Conservation (phyloP, 2,329 filamentous ascomycete genomes). For the Paracamarosporium sp. region DNA sequence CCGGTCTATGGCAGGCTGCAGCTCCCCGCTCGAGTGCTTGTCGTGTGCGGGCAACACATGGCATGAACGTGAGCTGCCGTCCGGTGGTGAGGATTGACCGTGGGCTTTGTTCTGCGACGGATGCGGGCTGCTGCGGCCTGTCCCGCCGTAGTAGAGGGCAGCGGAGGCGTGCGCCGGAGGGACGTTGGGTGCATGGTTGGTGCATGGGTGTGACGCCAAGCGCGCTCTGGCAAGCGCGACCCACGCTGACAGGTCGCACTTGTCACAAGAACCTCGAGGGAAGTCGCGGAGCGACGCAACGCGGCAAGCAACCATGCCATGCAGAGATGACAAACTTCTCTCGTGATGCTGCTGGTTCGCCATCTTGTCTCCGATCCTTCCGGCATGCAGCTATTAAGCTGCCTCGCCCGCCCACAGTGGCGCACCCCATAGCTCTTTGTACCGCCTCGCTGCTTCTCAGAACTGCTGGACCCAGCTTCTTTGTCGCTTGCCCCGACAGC, state of each 20-base stretch:
- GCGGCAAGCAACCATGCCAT: slow-evolving; percentile 24
- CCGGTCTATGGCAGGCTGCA: neutral
- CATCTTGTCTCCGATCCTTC: slow-evolving; percentile 31
- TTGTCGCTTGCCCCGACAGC: slow-evolving; percentile 7
- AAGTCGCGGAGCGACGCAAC: slow-evolving; percentile 29
- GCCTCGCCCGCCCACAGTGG: slow-evolving; percentile 8
- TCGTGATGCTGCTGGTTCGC: slow-evolving; percentile 23
- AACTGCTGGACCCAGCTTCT: slow-evolving; percentile 8
- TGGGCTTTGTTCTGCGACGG: neutral
- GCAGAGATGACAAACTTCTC: slow-evolving; percentile 30
- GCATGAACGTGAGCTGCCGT: neutral
- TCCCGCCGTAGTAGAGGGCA: neutral
- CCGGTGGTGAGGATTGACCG: neutral
- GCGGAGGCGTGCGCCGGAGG: neutral
- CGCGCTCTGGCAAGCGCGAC: slow-evolving; percentile 7
- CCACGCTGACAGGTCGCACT: slow-evolving; percentile 7
- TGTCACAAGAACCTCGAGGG: slow-evolving; percentile 12
- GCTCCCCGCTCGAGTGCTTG: neutral
- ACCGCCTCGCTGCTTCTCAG: neutral
- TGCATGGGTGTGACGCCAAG: neutral
- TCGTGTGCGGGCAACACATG: neutral
- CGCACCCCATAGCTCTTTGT: slow-evolving; percentile 8
- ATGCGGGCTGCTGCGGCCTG: neutral
- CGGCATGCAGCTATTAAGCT: slow-evolving; percentile 23
- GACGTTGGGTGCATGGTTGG: neutral